Evolutionary conservation across 1,284 basidiomycete genomes (phyloP).

Genomic region (Erythrobasidium hasegawianum): DNA sequence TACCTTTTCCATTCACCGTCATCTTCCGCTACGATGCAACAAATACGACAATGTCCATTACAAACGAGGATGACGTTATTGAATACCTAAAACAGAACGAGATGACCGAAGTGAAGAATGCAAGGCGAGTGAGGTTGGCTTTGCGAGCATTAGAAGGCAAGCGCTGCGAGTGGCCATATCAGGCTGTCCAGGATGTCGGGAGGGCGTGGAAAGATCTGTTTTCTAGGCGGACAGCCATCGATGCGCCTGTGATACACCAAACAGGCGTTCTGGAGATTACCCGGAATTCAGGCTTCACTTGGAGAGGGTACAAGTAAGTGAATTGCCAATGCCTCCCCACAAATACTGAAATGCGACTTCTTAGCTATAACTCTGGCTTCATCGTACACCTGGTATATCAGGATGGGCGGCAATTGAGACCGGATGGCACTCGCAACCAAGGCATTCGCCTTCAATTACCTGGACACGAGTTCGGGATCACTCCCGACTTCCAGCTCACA

Average conservation of each 20-base stretch:
- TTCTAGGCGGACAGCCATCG: conserved; percentile 2
- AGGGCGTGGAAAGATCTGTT: not conserved
- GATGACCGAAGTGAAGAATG: conserved; percentile 54
- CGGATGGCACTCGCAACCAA: conserved; percentile 40
- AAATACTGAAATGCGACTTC: too few relatives aligned
- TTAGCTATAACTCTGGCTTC: conserved; percentile 63
- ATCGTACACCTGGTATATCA: conserved; percentile 61
- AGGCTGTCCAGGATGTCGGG: not conserved
- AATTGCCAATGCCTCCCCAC: too few relatives aligned
- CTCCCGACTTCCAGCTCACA: conserved; percentile 65
- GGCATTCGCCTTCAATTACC: conserved; percentile 55
- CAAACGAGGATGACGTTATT: conserved; percentile 57
- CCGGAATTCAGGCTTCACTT: conserved; percentile 58
- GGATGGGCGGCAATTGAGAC: conserved; percentile 45
- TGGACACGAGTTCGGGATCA: conserved; percentile 62
- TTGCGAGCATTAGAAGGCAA: conserved; percentile 67
- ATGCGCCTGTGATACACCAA: conserved; percentile 53
- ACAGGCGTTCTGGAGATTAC: conserved; percentile 59
- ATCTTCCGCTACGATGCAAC: conserved; percentile 69
- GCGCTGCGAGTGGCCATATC: conserved; percentile 17
- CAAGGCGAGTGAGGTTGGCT: conserved; percentile 62
- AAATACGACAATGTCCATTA: conserved; percentile 55
- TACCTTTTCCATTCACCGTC: conserved; percentile 70
- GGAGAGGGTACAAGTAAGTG: conserved; percentile 57
- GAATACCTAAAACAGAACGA: conserved; percentile 66